These are phyloP conservation scores for Aspergillus unguis DNA, from an alignment of 2,329 filamentous ascomycete species.

Conservation along the genomic window DNA sequence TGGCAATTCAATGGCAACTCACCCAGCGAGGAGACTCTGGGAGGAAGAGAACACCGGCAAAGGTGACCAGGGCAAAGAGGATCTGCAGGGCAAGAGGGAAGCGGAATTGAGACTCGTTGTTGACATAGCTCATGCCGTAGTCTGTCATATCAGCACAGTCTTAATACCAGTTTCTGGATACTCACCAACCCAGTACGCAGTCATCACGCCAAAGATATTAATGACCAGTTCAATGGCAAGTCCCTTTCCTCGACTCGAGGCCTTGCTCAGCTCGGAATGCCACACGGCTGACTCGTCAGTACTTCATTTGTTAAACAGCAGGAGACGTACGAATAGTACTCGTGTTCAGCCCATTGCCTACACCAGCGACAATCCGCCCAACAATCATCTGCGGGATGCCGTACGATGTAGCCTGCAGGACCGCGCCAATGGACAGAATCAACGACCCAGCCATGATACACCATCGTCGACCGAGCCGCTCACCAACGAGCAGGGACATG, in stretches of 20 bases:
- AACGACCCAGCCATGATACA: conserved; percentile 45
- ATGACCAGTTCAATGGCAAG: conserved; percentile 28
- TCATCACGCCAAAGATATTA: conserved; percentile 31
- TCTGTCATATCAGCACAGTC: conserved; percentile 12
- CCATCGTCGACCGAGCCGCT: conserved; percentile 48
- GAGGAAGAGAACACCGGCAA: conserved; percentile 32
- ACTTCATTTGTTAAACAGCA: background rate
- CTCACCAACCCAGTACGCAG: conserved; percentile 35
- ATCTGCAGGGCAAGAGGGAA: conserved; percentile 35
- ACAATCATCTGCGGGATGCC: conserved; percentile 36
- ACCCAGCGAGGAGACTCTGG: conserved; percentile 46
- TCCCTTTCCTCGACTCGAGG: conserved; percentile 28
- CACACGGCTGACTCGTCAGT: conserved; percentile 23
- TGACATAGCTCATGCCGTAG: conserved; percentile 29
- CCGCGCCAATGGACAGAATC: conserved; percentile 29
- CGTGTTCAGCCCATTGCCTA: conserved; percentile 46
- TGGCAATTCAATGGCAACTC: background rate
- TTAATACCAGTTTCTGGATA: background rate
- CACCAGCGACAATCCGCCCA: conserved; percentile 49
- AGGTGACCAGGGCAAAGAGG: conserved; percentile 28
- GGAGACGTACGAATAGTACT: conserved; percentile 36
- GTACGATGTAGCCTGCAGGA: conserved; percentile 25
- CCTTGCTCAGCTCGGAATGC: conserved; percentile 30
- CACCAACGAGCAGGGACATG: conserved; percentile 44
- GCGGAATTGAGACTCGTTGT: conserved; percentile 29